phyloP scores from a whole-genome alignment of 78 protist genomes.

The Polysphondylium violaceum region DNA sequence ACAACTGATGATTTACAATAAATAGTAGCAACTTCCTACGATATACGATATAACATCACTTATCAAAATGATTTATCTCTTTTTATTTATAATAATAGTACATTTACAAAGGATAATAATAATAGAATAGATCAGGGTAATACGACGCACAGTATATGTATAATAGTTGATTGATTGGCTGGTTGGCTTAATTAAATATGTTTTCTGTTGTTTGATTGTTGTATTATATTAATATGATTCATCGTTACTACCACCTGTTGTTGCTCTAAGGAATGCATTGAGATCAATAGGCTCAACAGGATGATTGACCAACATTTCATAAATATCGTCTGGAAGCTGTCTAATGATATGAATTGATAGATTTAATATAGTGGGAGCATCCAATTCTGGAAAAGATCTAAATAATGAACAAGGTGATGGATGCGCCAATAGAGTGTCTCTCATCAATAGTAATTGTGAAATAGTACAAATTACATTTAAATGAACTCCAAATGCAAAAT shows the following conservation, averaged over 20 bases:
- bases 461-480: slow-evolving; percentile 74
- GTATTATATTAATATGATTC: no score
- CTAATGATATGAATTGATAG: slow-evolving; percentile 54
- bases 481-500: slow-evolving; percentile 89
- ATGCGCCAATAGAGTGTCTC: slow-evolving; percentile 66
- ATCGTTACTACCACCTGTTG: no score
- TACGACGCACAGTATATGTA: no score
- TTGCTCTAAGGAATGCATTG: background rate
- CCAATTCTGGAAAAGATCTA: slow-evolving; percentile 75
- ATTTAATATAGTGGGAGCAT: slow-evolving; percentile 45
- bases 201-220: no score
- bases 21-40: background rate
- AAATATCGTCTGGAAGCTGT: slow-evolving; percentile 74
- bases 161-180: no score
- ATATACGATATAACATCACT: background rate
- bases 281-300: slow-evolving; percentile 28
- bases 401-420: slow-evolving; percentile 70
- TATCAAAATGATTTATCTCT: background rate
- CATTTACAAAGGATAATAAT: background rate
- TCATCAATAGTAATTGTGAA: slow-evolving; percentile 82
- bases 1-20: background rate
- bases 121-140: no score
- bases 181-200: no score
- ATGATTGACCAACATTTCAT: slow-evolving; percentile 58
- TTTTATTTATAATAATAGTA: background rate